Evolutionary conservation across 371 early-diverging fungal genomes (phyloP), one percentile per base, ranked within the genome.

Genomic region (Rhizopus arrhizus): DNA sequence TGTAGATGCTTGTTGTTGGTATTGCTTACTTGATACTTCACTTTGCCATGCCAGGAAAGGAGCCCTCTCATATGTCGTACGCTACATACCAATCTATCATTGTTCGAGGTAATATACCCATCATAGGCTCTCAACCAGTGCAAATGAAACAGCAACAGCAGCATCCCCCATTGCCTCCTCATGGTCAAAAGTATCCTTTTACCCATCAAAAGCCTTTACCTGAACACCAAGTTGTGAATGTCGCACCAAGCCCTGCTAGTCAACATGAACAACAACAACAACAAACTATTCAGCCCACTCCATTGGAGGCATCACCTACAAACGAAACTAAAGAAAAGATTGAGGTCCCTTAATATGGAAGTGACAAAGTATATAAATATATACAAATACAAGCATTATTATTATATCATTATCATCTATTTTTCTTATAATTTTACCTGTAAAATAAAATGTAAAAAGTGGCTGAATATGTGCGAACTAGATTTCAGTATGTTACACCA

Each of bases 1-100:
- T 36, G 12, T 59, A 67, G 68, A 46, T 59, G 40, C 49, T 56
- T 40, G 43, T 56, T 28, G 34, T 62, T 11, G 68, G 68, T 46
- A 35, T 62, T 32, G 49, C 53, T 15, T 67, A 59, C 41, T 38
- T 67, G 11, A 15, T 46, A 13, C 34, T 58, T 7, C 54, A 62
- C 47, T 67, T 59, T 52, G 34, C 41, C 8, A 34, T 31, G 4
- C 34, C 28, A 42, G 53, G 33, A 13, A 16, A 32, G 5, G 61
- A 61, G 8, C 66, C 66, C 6, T 49, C 51, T 22, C 58, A 46
- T 28, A 66, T 66, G 66, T 61, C 66, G 5, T 66, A 57, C 31
- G 53, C n/a, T 34, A 61, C 54, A 41, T 66, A 57, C 33, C 57
- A 53, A 48, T 56, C 43, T 6, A 43, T 43, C n/a, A n/a, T 43